Evolutionary conservation across 257 asterid genomes (phyloP), one percentile per base, ranked within the genome.

Genomic region (Solanum bulbocastanum): DNA sequence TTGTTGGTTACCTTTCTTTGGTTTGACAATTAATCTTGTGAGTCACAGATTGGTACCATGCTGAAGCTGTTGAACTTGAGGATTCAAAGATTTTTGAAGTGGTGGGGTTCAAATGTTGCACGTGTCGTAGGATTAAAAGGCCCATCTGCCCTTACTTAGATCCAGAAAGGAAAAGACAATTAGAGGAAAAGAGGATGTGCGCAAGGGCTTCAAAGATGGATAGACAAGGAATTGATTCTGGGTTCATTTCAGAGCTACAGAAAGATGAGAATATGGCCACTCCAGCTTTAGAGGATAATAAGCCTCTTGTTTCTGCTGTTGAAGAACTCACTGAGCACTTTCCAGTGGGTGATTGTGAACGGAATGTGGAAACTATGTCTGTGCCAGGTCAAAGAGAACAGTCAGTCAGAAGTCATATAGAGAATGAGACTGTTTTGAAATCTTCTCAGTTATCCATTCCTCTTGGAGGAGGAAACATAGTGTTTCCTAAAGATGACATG

Each of bases 41-140:
- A 69, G 32, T 90, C 73, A 87, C 96, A 96, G 99, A 76, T 91
- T 95, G 99, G 99, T 94, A 83, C 88, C 98, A 96, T 74, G 98
- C 96, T 74, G 98, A 93, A 83, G 92, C 98, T 39, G 87, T 96
- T 71, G 96, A 90, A 84, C 86, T 96, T 89, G 92, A 92, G 5
- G 98, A 95, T 90, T 93, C 96, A 12, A 90, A 90, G 92, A 86
- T 96, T 56, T 86, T 83, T 84, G 89, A 84, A 35, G 88, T 95
- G 87, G 75, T 81, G 74, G 98, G 98, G 85, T 96, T 92, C 91
- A 96, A 93, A 91, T 96, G 99, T 91, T 93, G 97, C 92, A 92
- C 87, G 89, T 96, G 99, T 88, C 96, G 98, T 27, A 93, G 96
- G 92, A 91, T 90, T 83, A 94, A 85, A 90, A 87, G 93, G 42